Evolutionary conservation across 108 stramenopile species (phyloP), one percentile per base, ranked within the genome.

Genomic region (Cylindrotheca closterium): DNA sequence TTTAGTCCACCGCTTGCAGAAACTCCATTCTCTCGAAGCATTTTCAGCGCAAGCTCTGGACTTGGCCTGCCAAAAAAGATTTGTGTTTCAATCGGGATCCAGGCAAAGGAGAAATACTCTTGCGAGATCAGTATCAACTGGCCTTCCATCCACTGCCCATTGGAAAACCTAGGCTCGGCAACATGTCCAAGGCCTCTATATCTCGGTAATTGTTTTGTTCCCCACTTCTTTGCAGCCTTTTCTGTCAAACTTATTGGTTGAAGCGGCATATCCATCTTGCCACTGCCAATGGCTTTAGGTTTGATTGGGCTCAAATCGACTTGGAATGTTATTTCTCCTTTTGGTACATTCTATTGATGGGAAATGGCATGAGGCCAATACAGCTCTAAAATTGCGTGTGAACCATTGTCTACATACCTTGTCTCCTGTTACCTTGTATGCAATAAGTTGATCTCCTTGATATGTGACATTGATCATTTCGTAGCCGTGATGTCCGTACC

Each of bases 31-130:
- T 91, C 85, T 19, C 83, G 69, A 10, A 89, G 74, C 80, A 81
- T 81, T 49, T 81, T 81, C n/a, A 81, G 55, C 5, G 73, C 76
- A 10, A 81, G 54, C 56, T 91, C 90, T 12, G 90, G 85, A 15
- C 77, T 79, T 21, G 90, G 90, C 18, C 90, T 50, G 26, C 89
- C 89, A 33, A 91, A 91, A 73, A 91, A 91, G 45, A 91, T 91
- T 59, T 85, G 84, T 56, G 80, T 79, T 58, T 80, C 80, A 31
- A 84, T 85, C 7, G 89, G 89, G 3, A 91, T 70, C 90, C 90
- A 91, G 7, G 90, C 90, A 55, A 91, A 88, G 58, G 73, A 75
- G 63, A 91, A 91, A 71, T 88, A 91, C 8, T 91, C 85, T 58
- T 79, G 61, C 0, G 87, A 85, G 60, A 91, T 86, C 10, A 91